These are phyloP conservation scores for Barbarea vulgaris DNA, from an alignment of 345 rosid genomes.

Conservation along the genomic window DNA sequence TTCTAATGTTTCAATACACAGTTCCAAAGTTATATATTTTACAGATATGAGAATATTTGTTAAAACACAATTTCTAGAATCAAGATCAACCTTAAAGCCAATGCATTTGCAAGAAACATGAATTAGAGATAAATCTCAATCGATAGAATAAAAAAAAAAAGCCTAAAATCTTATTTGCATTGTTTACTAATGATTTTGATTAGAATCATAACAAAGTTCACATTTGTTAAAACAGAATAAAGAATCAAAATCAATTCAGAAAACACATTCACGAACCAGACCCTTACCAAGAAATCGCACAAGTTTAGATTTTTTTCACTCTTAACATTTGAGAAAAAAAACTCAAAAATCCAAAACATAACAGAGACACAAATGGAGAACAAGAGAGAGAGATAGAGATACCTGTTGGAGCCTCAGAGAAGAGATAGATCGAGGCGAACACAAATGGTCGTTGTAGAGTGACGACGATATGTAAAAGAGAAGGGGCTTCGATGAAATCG, in stretches of 20 bases:
- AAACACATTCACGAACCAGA: neutral
- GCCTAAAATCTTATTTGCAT: neutral
- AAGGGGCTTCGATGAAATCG: slow-evolving; percentile 46
- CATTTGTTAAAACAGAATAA: neutral
- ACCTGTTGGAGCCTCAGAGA: slow-evolving; percentile 21
- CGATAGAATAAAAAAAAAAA: neutral
- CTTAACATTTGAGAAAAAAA: slow-evolving; percentile 1
- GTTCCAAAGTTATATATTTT: neutral
- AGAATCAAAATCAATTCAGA: slow-evolving; percentile 15
- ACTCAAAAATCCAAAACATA: slow-evolving; percentile 4
- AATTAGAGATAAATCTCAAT: neutral
- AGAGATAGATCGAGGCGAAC: neutral
- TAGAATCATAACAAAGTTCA: slow-evolving; percentile 5
- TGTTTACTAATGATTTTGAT: slow-evolving; percentile 17
- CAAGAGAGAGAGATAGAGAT: slow-evolving; percentile 4
- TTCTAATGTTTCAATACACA: slow-evolving; percentile 8
- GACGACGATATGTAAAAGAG: slow-evolving; percentile 14
- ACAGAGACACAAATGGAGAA: neutral
- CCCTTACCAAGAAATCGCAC: neutral
- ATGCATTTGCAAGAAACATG: neutral
- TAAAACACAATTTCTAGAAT: neutral
- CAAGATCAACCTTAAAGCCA: slow-evolving; percentile 11
- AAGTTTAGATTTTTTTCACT: slow-evolving; percentile 19
- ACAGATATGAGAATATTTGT: neutral
- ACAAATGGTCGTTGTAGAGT: neutral